Percentiles rank a stretch among this genome's conserved stretches.
phyloP scores from a whole-genome alignment of 257 asterid species.

The Solanum medicagineum region DNA sequence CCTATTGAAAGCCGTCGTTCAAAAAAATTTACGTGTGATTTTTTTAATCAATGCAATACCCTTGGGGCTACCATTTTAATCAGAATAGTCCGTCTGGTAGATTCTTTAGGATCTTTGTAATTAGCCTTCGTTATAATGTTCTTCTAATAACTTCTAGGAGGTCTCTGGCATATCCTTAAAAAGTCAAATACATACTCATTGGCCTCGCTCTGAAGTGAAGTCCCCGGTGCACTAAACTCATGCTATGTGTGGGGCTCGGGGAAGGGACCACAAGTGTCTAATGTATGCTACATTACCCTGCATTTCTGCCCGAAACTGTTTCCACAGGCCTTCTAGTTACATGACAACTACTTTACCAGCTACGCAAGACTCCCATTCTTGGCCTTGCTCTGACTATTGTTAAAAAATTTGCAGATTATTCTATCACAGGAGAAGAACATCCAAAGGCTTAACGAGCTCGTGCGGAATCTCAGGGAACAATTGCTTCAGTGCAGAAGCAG shows the following conservation, averaged over 20 bases:
- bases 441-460: constrained; percentile 58
- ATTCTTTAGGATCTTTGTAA: too few relatives aligned
- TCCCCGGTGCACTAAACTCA: background rate
- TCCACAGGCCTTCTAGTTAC: too few relatives aligned
- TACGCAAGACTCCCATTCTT: too few relatives aligned
- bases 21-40: background rate
- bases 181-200: background rate
- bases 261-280: background rate
- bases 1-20: background rate
- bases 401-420: constrained; percentile 39
- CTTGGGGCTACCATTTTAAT: background rate
- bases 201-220: background rate
- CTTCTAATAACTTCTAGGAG: too few relatives aligned
- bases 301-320: too few relatives aligned
- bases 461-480: constrained; percentile 57
- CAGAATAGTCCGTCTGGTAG: background rate
- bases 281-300: background rate
- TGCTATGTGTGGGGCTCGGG: background rate
- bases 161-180: too few relatives aligned
- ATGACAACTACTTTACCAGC: too few relatives aligned
- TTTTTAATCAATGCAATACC: background rate
- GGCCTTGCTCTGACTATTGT: background rate
- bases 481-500: constrained; percentile 49
- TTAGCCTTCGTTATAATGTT: too few relatives aligned
- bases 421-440: constrained; percentile 83